These are phyloP conservation scores for Adiantum capillusveneris DNA, from an alignment of 75 land plant species.

Conservation along the genomic window DNA sequence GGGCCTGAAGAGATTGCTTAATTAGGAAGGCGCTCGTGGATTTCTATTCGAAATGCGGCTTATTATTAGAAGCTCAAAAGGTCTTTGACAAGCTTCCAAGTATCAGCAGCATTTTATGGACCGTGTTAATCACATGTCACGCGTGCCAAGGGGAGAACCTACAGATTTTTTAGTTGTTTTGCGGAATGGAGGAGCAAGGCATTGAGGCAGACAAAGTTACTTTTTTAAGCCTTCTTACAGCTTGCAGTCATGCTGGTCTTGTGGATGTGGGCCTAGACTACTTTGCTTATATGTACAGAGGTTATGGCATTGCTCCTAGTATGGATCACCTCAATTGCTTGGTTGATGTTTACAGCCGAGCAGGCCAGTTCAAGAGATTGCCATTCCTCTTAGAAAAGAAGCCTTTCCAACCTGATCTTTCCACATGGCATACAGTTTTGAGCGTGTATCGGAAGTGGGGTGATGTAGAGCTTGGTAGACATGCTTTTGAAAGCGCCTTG, in stretches of 20 bases:
- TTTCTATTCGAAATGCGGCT: slow-evolving; percentile 21
- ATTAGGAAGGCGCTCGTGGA: slow-evolving; percentile 20
- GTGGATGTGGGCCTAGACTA: neutral
- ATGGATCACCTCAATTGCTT: slow-evolving; percentile 1
- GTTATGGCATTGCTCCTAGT: neutral
- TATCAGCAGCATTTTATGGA: slow-evolving; percentile 44
- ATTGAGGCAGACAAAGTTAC: slow-evolving; percentile 38
- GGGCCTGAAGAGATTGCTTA: slow-evolving; percentile 9
- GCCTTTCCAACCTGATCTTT: slow-evolving; percentile 4
- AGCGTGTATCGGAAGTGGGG: neutral
- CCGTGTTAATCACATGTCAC: slow-evolving; percentile 37
- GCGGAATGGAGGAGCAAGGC: slow-evolving; percentile 21
- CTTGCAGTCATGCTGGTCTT: slow-evolving; percentile 12
- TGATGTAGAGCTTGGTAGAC: too few species aligned
- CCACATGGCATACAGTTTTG: slow-evolving; percentile 4
- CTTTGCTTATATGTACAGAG: slow-evolving; percentile 3
- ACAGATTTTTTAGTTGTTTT: slow-evolving; percentile 28
- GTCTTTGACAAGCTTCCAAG: slow-evolving; percentile 25
- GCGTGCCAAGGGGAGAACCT: slow-evolving; percentile 13
- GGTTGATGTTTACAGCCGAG: slow-evolving; percentile 3
- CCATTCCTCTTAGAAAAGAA: neutral
- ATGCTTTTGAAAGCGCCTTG: too few species aligned
- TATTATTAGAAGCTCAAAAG: slow-evolving; percentile 19
- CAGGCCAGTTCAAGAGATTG: neutral
- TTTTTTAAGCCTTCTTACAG: slow-evolving; percentile 35